Base-by-base conservation (phyloP, 164 flowering plant species). In the Chimonanthus praecox region DNA sequence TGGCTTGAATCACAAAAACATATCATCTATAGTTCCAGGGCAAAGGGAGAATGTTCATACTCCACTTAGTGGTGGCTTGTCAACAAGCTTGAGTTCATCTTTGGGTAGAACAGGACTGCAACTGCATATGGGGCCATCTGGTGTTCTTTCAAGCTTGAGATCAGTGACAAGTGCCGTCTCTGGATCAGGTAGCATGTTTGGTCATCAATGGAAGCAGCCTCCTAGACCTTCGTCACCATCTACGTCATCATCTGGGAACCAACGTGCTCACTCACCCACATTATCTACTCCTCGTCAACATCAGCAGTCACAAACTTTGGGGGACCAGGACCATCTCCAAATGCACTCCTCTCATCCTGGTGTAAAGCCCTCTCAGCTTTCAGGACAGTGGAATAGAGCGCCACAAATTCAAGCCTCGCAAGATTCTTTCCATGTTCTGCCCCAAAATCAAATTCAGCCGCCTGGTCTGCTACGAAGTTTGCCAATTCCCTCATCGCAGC, bases 201-300 rank as follows among this genome's bases (percentile, higher is more conserved):
- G 74, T 47, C 86, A 84, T 69, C 86, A 82, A 47, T 78, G 78
- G 73, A 77, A 84, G 68, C 82, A 50, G 64, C 75, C 85, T 73
- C 61, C 44, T 18, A 80, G 80, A 47, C 73, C 83, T 72, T 69
- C 76, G 44, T 83, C 89, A 47, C 90, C 90, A 75, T 83, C 90
- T 70, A 78, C 79, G 61, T 85, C 81, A 65, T 81, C 85, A 51
- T 73, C 85, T 21, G 47, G 81, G 79, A 81, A 67, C 75, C 90
- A 83, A 61, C 79, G 62, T 58, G 76, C 89, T 65, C 78, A 78
- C 6, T 83, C 91, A 70, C 84, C 87, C 21, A 77, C 83, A 2
- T 51, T 82, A 16, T 68, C 83, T 5, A 77, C 71, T n/a, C 68
- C 49, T 51, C 80, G 64, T 63, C 76, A 74, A 51, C 80, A 67